Evolutionary conservation across 495 filamentous ascomycete genomes (phyloP), one percentile per base, ranked within the genome.

Genomic region (Xylaria flabelliformis): DNA sequence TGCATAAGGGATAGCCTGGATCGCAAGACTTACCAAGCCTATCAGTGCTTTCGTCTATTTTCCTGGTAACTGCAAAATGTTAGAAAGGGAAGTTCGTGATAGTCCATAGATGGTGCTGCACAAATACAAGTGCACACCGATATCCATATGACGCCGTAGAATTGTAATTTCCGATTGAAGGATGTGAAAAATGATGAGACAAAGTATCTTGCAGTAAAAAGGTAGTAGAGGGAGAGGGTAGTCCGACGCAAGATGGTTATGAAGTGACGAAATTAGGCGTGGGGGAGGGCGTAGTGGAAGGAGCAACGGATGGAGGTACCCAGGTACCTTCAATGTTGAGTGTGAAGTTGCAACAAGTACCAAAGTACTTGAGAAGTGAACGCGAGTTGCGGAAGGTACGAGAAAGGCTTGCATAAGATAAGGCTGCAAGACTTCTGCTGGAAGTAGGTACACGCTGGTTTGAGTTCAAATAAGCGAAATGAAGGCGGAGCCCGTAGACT

Each of bases 321-420:
- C 39, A 21, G 32, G 56, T 61, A 61, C 56, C 56, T 61, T n/a
- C n/a, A n/a, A n/a, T n/a, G n/a, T n/a, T 61, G 6, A 4, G n/a
- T 34, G 12, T 34, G 26, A 34, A 58, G 29, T 17, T 29, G 29
- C 12, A 29, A 34, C 55, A 34, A 34, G 53, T 36, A 36, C 29
- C 29, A 59, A 59, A 59, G 56, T 59, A 59, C 56, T 10, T 55
- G 12, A n/a, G n/a, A 36, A 6, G 29, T 59, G 29, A 29, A 36
- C n/a, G 3, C n/a, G 8, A 61, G 19, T 39, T 36, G 56, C 56
- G 15, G 56, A 61, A 61, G 15, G 56, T 19, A 8, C 17, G 34
- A 39, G 6, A 61, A 39, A 61, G 32, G 15, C 32, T 59, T 12
- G 3, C 15, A 39, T 39, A 39, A 39, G 32, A 39, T 39, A 39